Conservation (phyloP, 1,139 yeast genomes). For the Saccharomyces hybrid region DNA sequence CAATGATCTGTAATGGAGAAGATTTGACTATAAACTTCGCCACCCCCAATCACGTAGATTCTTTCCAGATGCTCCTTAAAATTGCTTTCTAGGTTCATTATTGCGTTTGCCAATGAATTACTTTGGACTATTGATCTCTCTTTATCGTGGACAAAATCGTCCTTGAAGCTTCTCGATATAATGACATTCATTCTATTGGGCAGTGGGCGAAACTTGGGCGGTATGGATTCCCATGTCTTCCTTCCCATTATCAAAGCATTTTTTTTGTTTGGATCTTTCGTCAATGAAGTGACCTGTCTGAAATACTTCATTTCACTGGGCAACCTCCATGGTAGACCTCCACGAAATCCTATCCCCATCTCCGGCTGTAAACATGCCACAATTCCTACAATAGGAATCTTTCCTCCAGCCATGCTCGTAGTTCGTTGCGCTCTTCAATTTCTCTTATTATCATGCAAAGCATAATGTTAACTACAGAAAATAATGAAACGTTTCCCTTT, state of each 20-base stretch:
- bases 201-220: slow-evolving; percentile 73
- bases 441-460: not conserved
- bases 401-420: slow-evolving; percentile 1
- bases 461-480: not conserved
- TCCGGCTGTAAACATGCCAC: slow-evolving; percentile 82
- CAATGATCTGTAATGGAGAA: slow-evolving; percentile 46
- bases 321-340: slow-evolving; percentile 82
- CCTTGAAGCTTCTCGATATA: slow-evolving; percentile 44
- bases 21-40: slow-evolving; percentile 65
- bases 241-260: slow-evolving; percentile 96
- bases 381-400: slow-evolving; percentile 46
- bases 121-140: slow-evolving; percentile 7
- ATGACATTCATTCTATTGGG: slow-evolving; percentile 69
- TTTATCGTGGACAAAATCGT: slow-evolving; percentile 19
- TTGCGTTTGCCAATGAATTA: slow-evolving; percentile 2
- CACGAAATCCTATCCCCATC: slow-evolving; percentile 78
- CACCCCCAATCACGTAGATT: slow-evolving; percentile 87
- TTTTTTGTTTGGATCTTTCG: slow-evolving; percentile 30
- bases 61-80: slow-evolving; percentile 35
- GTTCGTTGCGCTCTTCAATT: not conserved
- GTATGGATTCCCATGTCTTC: slow-evolving; percentile 93
- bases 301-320: slow-evolving; percentile 81
- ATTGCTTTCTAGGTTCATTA: not conserved
- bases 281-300: slow-evolving; percentile 54
- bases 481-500: not conserved